Base-by-base conservation (phyloP, 2,329 filamentous ascomycete genomes). In the Juglanconis oblonga region DNA sequence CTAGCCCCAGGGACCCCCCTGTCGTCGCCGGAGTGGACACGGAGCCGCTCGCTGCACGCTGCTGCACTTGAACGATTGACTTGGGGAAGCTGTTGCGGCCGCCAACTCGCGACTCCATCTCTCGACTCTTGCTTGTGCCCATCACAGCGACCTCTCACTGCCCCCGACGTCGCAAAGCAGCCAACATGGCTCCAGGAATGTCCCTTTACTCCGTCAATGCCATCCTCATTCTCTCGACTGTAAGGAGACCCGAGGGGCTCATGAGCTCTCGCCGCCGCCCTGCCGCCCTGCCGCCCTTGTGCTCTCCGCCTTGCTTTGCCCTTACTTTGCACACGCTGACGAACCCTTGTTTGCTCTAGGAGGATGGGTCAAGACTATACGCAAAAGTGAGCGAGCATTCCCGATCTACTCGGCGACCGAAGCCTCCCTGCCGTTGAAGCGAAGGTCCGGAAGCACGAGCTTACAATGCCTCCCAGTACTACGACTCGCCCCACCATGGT, bases 131-230 rank as follows among this genome's bases (percentile, higher is more conserved):
- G 36, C 44, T 17, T 24, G 36, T 14, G 38, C 57, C 52, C 47
- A 47, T 44, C 47, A 59, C 36, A 24, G 3, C 31, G 17, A 44
- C 24, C 33, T 13, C 5, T 32, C 40, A 10, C 57, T 55, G 55
- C 36, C 49, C 29, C 45, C 40, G 35, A 50, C 51, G 40, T 52
- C 58, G 42, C 51, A 61, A 58, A 55, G 35, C 61, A 61, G 51
- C 63, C 68, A 70, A 66, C n/a, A 92, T 92, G 89, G 84, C 88
- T 67, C 87, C 88, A 65, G 85, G 86, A 77, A 87, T 92, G 79
- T 89, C 88, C 64, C 83, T 92, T 49, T 89, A 89, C 79, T 86
- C 87, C 70, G 83, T 92, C 71, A 89, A 90, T 74, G 90, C 90
- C 71, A 83, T 93, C 60, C 59, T 69, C 68, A 68, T 58, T 61